These are phyloP conservation scores for Hypseocharis bilobata DNA, from an alignment of 441 rosid species.

Conservation along the genomic window DNA sequence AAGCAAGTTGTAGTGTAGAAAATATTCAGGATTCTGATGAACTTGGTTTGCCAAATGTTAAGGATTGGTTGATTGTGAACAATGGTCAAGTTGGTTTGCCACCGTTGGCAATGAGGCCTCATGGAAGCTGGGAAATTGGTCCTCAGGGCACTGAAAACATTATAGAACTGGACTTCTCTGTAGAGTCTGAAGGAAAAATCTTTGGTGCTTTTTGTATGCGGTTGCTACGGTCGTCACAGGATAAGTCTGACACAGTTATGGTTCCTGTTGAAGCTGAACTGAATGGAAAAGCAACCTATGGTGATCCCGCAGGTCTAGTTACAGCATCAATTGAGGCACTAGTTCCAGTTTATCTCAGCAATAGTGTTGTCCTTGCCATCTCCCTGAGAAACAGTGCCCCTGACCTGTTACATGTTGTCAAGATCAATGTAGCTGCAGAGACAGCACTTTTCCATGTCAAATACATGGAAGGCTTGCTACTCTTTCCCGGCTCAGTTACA, in stretches of 20 bases:
- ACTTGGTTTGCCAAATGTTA: slow-evolving; percentile 24
- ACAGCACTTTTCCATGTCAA: slow-evolving; percentile 36
- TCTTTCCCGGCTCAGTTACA: slow-evolving; percentile 49
- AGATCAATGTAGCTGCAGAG: slow-evolving; percentile 35
- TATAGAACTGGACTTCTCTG: slow-evolving; percentile 45
- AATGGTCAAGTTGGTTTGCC: slow-evolving; percentile 34
- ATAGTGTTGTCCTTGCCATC: slow-evolving; percentile 30
- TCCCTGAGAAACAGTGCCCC: slow-evolving; percentile 43
- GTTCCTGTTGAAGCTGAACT: slow-evolving; percentile 52
- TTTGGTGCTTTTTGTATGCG: slow-evolving; percentile 48
- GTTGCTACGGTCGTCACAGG: slow-evolving; percentile 40
- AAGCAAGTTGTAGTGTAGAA: slow-evolving; percentile 44
- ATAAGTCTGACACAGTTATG: slow-evolving; percentile 36
- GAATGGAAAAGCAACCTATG: slow-evolving; percentile 24
- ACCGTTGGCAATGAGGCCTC: slow-evolving; percentile 41
- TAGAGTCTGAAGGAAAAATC: slow-evolving; percentile 37
- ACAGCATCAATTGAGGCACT: slow-evolving; percentile 38
- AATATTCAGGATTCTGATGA: slow-evolving; percentile 25
- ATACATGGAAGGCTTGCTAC: slow-evolving; percentile 46
- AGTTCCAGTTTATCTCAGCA: slow-evolving; percentile 30
- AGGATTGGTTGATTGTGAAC: slow-evolving; percentile 49
- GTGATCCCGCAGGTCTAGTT: slow-evolving; percentile 27
- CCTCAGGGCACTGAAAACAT: slow-evolving; percentile 34
- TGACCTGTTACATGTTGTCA: slow-evolving; percentile 32
- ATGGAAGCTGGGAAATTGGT: slow-evolving; percentile 45